Evolutionary conservation across 768 basidiomycete genomes (phyloP).

Genomic region (Boletus rubroflammeus): DNA sequence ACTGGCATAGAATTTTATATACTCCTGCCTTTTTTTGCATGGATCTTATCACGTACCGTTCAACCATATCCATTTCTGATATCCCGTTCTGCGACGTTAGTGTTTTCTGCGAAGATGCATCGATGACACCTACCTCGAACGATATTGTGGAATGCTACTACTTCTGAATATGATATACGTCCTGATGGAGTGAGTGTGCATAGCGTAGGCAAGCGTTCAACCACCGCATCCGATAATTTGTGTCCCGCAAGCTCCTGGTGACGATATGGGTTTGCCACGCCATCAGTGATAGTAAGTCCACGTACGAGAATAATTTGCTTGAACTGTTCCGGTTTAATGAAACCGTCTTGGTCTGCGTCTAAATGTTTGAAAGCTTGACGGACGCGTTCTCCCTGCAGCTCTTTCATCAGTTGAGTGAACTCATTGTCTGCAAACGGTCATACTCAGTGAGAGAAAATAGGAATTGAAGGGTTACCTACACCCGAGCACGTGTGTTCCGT

Average conservation of each 20-base stretch:
- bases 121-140: conserved; percentile 60
- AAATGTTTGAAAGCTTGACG: conserved; percentile 94
- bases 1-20: conserved; percentile 33
- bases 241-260: conserved; percentile 91
- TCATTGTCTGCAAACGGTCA: conserved; percentile 65
- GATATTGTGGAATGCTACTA: conserved; percentile 96
- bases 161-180: conserved; percentile 93
- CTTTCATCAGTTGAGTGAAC: conserved; percentile 99
- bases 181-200: conserved; percentile 87
- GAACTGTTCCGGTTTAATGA: conserved; percentile 91
- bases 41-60: conserved; percentile 48
- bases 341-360: conserved; percentile 87
- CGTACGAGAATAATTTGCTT: conserved; percentile 90
- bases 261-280: not conserved
- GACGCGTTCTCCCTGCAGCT: conserved; percentile 93
- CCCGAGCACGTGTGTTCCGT: conserved; percentile 86
- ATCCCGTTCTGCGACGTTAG: conserved; percentile 6
- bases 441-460: conserved; percentile 6
- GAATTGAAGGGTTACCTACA: conserved; percentile 49
- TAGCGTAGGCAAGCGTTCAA: conserved; percentile 88
- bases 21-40: not conserved
- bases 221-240: conserved; percentile 91
- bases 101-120: not conserved
- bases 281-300: not conserved
- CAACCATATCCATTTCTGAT: conserved; percentile 92